Conservation (phyloP, 2,329 filamentous ascomycete species). For the Verticillium nonalfalfae region DNA sequence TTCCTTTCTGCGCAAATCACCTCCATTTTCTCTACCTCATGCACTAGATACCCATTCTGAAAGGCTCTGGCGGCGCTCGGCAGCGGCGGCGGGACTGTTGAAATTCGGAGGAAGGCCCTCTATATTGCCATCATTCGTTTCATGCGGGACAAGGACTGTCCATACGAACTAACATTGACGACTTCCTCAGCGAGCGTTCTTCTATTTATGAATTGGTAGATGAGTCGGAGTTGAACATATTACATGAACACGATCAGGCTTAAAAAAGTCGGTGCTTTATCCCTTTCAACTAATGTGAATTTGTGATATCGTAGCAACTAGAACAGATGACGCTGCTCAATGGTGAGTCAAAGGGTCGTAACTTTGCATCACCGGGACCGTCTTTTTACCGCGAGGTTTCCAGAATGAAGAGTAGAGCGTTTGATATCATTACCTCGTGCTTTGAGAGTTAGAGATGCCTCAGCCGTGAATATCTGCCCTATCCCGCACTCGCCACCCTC, state of each 20-base stretch:
- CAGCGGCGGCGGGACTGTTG: not conserved
- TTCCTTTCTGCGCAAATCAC: not conserved
- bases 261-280: no score
- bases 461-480: no score
- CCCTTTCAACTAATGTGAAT: no score
- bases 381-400: no score
- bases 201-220: not conserved
- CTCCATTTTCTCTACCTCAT: not conserved
- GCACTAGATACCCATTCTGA: slow-evolving; percentile 15
- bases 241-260: not conserved
- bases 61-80: slow-evolving; percentile 8
- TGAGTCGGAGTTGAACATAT: not conserved
- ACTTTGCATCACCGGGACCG: no score
- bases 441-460: no score
- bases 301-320: no score
- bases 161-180: not conserved
- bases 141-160: not conserved
- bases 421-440: no score
- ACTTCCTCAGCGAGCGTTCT: not conserved
- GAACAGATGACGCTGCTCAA: no score
- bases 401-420: no score
- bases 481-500: no score
- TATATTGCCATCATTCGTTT: slow-evolving; percentile 7
- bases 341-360: no score
- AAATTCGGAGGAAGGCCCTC: not conserved